Base-by-base conservation (phyloP, 176 grass and related monocot species). In the Oryza meyeriana region DNA sequence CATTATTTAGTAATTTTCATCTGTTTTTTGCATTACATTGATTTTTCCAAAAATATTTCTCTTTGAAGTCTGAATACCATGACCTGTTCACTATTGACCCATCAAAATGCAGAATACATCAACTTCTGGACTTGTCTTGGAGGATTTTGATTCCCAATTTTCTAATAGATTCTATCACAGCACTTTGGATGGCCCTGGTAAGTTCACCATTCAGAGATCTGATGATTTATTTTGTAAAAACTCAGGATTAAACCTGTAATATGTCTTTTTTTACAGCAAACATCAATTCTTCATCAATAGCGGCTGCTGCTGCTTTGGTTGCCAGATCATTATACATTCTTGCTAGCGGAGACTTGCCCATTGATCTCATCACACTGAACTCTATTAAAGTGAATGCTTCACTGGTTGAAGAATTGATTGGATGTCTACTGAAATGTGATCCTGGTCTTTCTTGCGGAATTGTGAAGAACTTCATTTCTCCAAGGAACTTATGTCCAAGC, bases 81-180 rank as follows among this genome's bases (percentile, higher is more conserved):
- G 52, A 57, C 89, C 62, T 90, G 69, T 83, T 85, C 10, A 29
- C 44, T 78, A 14, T 86, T 47, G 26, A 62, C 24, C 26, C 64
- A 62, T 86, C 44, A 87, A 84, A 81, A 84, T 85, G 81, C 80
- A 95, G 96, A 99, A 95, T 77, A 27, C 71, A 45, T 98, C 93
- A 66, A 90, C 87, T 74, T 86, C 92, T 85, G 96, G 96, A 88
- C 74, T 99, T 88, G 96, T 95, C 36, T 82, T 99, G 67, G 96
- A 87, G 91, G 96, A 99, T 57, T 98, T 98, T 27, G 93, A 95
- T 86, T 93, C 90, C 52, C 83, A 84, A 27, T 98, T 98, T 59
- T 87, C 87, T 8, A 98, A 98, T 66, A 90, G 67, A 82, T 95
- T 95, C 70, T 98, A 95, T 70, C 90, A 93, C 71, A 98, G 93